Base-by-base conservation (phyloP, 306 rosid species). In the Senna tora region DNA sequence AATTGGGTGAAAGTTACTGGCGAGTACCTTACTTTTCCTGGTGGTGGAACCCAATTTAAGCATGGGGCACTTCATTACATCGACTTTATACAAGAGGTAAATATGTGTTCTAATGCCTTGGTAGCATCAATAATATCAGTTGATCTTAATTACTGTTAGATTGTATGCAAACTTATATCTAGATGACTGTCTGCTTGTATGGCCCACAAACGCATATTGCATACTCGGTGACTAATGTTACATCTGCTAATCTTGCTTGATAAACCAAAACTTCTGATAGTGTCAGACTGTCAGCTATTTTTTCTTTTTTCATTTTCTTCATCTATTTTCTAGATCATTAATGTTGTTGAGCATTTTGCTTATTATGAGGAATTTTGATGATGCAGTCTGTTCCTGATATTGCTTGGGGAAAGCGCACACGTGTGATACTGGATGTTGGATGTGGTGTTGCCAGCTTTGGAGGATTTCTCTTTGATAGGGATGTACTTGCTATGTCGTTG, bases 401-500 rank as follows among this genome's bases (percentile, higher is more conserved):
- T 53, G 96, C 96, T 19, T 95, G 99, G 99, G 99, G 99, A 5
- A 88, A 89, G 72, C 99, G 75, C 45, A 53, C 97, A 41, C 96
- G 96, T 22, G 96, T 91, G 64, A 74, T 95, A 66, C 75, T 95
- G 65, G 99, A 95, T 84, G 97, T 95, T 82, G 99, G 99, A 66
- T 95, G 99, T 70, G 99, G 99, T 57, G 99, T 95, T 81, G 99
- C 99, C 32, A 95, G 99, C 88, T 95, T 95, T 64, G 99, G 99
- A 72, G 99, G 99, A 30, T 95, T 69, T 80, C 96, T 88, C 62
- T 95, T 95, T 82, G 99, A 95, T 0, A 89, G 95, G 82, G 96
- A 91, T 57, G 99, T 91, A 33, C 85, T 89, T 60, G 69, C 97
- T 59, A 89, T 95, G 99, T 95, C 99, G 53, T 73, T 95, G 51